Conservation (phyloP, 164 flowering plant genomes). For the Tetracentron sinense region DNA sequence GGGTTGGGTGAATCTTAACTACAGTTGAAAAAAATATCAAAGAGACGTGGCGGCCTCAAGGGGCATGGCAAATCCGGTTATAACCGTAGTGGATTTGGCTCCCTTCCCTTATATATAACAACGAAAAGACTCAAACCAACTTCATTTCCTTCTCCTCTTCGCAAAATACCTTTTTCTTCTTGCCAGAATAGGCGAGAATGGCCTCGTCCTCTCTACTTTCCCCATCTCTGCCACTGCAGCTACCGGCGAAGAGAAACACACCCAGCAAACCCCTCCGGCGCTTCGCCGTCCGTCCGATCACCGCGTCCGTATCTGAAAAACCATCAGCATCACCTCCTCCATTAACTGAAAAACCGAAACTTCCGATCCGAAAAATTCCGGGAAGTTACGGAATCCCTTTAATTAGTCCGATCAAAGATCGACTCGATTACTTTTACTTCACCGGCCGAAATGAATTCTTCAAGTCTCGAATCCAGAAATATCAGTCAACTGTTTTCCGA, state of each 20-base stretch:
- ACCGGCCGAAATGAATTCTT: conserved; percentile 18
- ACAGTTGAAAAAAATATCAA: no score
- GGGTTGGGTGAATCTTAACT: no score
- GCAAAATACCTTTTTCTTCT: no score
- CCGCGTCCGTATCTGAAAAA: conserved; percentile 34
- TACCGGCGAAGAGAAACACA: conserved; percentile 6
- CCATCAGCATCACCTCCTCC: background rate
- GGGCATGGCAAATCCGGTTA: no score
- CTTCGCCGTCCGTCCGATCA: conserved; percentile 11
- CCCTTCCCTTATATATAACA: no score
- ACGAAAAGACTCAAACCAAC: no score
- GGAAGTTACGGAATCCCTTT: conserved; percentile 70
- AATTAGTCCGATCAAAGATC: conserved; percentile 59
- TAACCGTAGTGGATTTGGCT: no score
- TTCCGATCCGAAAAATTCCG: conserved; percentile 52
- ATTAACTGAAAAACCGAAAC: conserved; percentile 18
- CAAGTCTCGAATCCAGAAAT: conserved; percentile 10
- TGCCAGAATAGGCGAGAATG: no score
- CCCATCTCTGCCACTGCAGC: conserved; percentile 15
- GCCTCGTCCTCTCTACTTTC: conserved; percentile 12
- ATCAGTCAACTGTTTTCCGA: conserved; percentile 16
- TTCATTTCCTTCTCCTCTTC: no score
- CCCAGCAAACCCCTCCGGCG: background rate
- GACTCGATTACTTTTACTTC: conserved; percentile 28
- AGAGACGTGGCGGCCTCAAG: no score